These are phyloP conservation scores for Suillus hirtellus DNA, from an alignment of 768 basidiomycete species.

Conservation along the genomic window DNA sequence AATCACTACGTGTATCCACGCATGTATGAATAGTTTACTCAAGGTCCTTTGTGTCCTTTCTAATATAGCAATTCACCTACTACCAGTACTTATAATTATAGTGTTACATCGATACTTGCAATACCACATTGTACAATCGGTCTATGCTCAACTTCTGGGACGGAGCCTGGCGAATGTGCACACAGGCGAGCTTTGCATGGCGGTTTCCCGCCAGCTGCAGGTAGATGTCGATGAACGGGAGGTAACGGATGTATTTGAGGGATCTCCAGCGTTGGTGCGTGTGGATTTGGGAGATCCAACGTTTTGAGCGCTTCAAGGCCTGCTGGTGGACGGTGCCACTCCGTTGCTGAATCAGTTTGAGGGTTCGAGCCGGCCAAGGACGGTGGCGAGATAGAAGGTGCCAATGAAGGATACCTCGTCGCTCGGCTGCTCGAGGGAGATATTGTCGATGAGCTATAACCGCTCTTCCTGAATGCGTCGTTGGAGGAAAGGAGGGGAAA, in stretches of 20 bases:
- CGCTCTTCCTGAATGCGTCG: conserved; percentile 26
- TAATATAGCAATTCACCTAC: no score
- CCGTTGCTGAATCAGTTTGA: conserved; percentile 17
- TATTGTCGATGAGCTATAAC: conserved; percentile 21
- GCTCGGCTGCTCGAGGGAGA: conserved; percentile 18
- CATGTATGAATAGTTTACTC: not conserved
- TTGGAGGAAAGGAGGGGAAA: conserved; percentile 28
- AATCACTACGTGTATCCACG: conserved; percentile 15
- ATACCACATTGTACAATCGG: conserved; percentile 24
- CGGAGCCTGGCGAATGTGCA: conserved; percentile 15
- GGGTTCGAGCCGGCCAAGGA: conserved; percentile 13
- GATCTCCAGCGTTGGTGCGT: conserved; percentile 16
- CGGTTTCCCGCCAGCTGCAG: not conserved
- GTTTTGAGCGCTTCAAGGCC: conserved; percentile 24
- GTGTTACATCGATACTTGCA: conserved; percentile 26
- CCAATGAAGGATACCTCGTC: conserved; percentile 32
- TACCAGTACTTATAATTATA: not conserved
- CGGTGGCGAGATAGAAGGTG: conserved; percentile 18
- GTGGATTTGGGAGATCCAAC: conserved; percentile 22
- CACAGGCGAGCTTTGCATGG: conserved; percentile 22
- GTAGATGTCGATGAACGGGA: not conserved
- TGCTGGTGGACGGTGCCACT: conserved; percentile 27
- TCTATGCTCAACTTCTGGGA: conserved; percentile 26
- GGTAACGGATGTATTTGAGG: not conserved
- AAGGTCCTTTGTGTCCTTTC: not conserved